Conservation (phyloP, 2,329 filamentous ascomycete genomes). For the Colletotrichum orchidophilum region DNA sequence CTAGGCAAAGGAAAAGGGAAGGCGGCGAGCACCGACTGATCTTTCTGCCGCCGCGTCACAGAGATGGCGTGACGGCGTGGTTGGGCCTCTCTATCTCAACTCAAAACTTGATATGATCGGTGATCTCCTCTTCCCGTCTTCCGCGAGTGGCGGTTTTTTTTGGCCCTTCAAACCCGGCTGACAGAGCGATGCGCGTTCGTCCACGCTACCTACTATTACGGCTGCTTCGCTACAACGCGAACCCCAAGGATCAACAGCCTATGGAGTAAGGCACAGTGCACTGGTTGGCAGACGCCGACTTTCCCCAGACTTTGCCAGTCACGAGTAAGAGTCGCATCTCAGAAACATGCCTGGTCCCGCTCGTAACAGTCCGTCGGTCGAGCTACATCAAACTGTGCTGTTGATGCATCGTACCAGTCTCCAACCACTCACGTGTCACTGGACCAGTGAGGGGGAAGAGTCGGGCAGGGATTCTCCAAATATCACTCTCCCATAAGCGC, state of each 20-base stretch:
- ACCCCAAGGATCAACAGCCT: neutral
- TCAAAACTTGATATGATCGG: neutral
- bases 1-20: neutral
- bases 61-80: neutral
- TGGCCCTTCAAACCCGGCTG: neutral
- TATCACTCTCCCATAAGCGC: neutral
- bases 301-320: neutral
- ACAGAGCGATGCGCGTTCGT: neutral
- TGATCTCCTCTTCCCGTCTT: conserved; percentile 8
- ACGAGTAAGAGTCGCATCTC: neutral
- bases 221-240: neutral
- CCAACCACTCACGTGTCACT: no score
- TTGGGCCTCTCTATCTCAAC: neutral
- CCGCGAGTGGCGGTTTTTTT: conserved; percentile 16
- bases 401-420: neutral
- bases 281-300: no score
- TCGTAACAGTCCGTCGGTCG: neutral
- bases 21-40: conserved; percentile 4
- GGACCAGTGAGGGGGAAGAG: neutral
- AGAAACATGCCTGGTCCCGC: neutral
- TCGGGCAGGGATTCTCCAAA: conserved; percentile 27
- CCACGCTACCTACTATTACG: neutral
- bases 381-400: neutral
- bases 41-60: neutral
- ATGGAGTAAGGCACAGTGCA: no score